Evolutionary conservation across 2,329 filamentous ascomycete species (phyloP), one percentile per base, ranked within the genome.

Genomic region (Xylogone sp.): DNA sequence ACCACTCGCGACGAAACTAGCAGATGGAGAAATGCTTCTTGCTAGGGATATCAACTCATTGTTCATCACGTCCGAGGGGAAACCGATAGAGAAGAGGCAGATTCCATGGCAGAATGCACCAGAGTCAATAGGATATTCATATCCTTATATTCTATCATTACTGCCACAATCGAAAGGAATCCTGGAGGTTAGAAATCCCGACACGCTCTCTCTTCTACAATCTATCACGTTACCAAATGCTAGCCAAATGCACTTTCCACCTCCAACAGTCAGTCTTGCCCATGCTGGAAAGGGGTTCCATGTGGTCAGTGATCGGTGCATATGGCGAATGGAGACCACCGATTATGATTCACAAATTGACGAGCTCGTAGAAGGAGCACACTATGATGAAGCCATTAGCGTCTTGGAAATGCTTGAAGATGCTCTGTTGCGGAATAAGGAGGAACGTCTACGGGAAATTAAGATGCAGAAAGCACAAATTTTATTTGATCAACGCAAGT

Each of bases 31-130:
- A 70, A 82, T 97, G 66, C 73, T 99, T 53, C 77, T 99, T n/a
- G 90, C 93, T n/a, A 96, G 96, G 68, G 94, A 99, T 61, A 90
- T 97, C 62, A 96, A 97, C 67, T 96, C 92, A 1, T 74, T 97
- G 48, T 99, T 99, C 67, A 88, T 96, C 58, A 87, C 94, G 52
- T 82, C 87, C 10, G 79, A 90, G 24, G 94, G 92, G 3, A 92
- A 90, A 59, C 80, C 91, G 0, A 67, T 95, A 29, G 87, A 92
- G 43, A 90, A 89, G 69, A 79, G 87, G 50, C 92, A 97, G 66
- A 85, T 99, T n/a, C 91, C 91, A 1, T 99, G 94, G 94, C 82
- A 85, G 42, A 77, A 82, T 29, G 90, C 93, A 1, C 95, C 94
- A 1, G 92, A 97, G 62, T 87, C 87, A 51, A 86, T 99, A 53